phyloP scores from a whole-genome alignment of 768 basidiomycete species.

The Boletales sp. region DNA sequence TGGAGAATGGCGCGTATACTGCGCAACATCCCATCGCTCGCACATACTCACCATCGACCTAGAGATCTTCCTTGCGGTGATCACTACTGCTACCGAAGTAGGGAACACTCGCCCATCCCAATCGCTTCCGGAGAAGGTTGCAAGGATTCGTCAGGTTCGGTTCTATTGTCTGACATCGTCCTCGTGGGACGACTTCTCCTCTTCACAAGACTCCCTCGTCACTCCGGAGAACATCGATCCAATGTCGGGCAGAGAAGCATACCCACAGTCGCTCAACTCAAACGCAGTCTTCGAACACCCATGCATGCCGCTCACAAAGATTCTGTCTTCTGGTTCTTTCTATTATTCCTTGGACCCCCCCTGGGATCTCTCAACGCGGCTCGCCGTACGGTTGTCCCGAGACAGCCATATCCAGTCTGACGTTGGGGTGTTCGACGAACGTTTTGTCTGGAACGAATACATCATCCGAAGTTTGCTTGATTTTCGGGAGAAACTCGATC shows the following conservation, averaged over 20 bases:
- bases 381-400: slow-evolving; percentile 64
- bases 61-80: slow-evolving; percentile 86
- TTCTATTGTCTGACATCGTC: slow-evolving; percentile 87
- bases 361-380: slow-evolving; percentile 88
- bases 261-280: slow-evolving; percentile 35
- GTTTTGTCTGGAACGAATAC: slow-evolving; percentile 95
- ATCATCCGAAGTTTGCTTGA: slow-evolving; percentile 83
- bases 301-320: slow-evolving; percentile 84
- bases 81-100: slow-evolving; percentile 72
- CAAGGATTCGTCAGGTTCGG: slow-evolving; percentile 81
- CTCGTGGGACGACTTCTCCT: slow-evolving; percentile 74
- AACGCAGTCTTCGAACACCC: slow-evolving; percentile 82
- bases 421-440: slow-evolving; percentile 65
- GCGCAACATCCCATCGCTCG: background rate
- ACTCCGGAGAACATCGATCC: slow-evolving; percentile 55
- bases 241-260: slow-evolving; percentile 41
- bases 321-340: slow-evolving; percentile 88
- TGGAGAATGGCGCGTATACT: slow-evolving; percentile 56
- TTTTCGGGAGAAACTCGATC: slow-evolving; percentile 77
- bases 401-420: slow-evolving; percentile 44
- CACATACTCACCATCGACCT: slow-evolving; percentile 3
- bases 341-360: slow-evolving; percentile 81
- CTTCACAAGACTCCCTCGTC: slow-evolving; percentile 49
- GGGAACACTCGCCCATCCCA: slow-evolving; percentile 66
- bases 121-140: slow-evolving; percentile 59